Percentiles rank a stretch among this genome's conserved stretches.
Evolutionary conservation across 2,329 filamentous ascomycete genomes (phyloP).

Genomic region (Coniochaeta sp.): DNA sequence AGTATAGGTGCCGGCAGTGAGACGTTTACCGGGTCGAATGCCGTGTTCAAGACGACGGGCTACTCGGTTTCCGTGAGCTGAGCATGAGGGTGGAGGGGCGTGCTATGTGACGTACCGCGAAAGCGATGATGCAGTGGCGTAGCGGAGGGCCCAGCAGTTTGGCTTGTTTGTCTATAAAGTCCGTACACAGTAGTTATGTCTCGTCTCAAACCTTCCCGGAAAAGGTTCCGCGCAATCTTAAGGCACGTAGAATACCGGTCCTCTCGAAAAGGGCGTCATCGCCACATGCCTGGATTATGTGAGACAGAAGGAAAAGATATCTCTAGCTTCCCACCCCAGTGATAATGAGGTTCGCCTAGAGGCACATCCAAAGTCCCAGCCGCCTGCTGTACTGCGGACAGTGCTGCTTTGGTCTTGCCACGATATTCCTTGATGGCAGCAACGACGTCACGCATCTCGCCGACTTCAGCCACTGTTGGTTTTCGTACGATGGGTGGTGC

Average conservation of each 20-base stretch:
- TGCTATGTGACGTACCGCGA: not conserved
- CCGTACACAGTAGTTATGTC: not conserved
- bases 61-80: constrained; percentile 9
- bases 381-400: constrained; percentile 12
- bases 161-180: not conserved
- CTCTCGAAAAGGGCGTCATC: not conserved
- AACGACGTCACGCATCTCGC: constrained; percentile 35
- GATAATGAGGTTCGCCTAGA: constrained; percentile 18
- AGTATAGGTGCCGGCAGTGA: constrained; percentile 48
- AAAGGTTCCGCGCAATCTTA: not conserved
- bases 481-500: constrained; percentile 21
- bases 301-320: constrained; percentile 12
- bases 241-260: not conserved
- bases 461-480: constrained; percentile 22
- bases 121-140: not conserved
- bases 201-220: not conserved
- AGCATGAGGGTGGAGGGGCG: not conserved
- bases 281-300: not conserved
- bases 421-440: constrained; percentile 32
- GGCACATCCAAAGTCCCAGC: constrained; percentile 5
- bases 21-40: constrained; percentile 41
- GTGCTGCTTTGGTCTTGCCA: constrained; percentile 20
- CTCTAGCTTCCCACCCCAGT: constrained; percentile 31
- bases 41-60: constrained; percentile 11
- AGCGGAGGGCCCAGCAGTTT: no score